Evolutionary conservation across 1,284 basidiomycete species (phyloP).

Genomic region (Gymnopus androsaceus): DNA sequence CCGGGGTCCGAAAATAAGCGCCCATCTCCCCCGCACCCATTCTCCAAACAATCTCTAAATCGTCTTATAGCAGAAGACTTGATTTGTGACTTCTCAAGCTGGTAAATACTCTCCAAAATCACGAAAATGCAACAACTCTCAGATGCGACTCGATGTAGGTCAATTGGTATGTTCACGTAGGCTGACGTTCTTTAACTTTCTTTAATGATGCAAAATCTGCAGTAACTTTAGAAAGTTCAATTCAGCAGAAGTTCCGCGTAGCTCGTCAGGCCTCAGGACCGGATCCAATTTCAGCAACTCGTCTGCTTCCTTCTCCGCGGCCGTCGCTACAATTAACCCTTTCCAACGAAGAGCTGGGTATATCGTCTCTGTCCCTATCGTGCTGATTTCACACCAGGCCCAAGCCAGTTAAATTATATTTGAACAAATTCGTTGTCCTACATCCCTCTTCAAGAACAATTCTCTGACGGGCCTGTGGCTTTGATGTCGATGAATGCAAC

Average conservation of each 20-base stretch:
- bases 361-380: not conserved
- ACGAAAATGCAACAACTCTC: too few species aligned
- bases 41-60: too few species aligned
- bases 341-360: constrained; percentile 5
- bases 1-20: not conserved
- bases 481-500: constrained; percentile 10
- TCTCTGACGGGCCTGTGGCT: not conserved
- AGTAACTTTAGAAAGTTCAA: not conserved
- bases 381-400: not conserved
- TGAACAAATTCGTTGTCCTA: constrained; percentile 14
- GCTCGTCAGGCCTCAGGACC: not conserved
- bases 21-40: too few species aligned
- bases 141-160: too few species aligned
- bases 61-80: too few species aligned
- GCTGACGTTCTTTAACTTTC: not conserved
- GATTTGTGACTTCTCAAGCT: too few species aligned
- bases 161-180: too few species aligned
- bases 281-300: constrained; percentile 1
- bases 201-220: not conserved
- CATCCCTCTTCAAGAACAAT: constrained; percentile 7
- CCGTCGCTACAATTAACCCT: constrained; percentile 3
- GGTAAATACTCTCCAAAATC: too few species aligned
- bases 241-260: constrained; percentile 2
- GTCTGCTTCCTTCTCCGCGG: constrained; percentile 12
- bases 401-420: constrained; percentile 8